Base-by-base conservation (phyloP, 2,329 filamentous ascomycete species). In the Endoconidiophora laricicola region DNA sequence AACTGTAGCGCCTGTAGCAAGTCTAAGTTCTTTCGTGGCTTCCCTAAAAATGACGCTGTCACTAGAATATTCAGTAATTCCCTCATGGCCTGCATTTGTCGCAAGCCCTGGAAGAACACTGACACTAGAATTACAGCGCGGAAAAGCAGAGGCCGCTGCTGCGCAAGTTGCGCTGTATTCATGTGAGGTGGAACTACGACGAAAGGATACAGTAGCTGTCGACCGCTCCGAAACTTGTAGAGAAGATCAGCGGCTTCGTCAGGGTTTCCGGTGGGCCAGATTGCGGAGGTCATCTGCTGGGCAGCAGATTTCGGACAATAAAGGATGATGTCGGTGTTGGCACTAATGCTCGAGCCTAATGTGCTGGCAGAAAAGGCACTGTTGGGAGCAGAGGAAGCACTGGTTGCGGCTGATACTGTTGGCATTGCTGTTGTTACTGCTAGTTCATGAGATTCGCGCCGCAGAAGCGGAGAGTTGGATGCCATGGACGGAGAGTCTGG, bases 61-160 rank as follows among this genome's bases (percentile, higher is more conserved):
- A 61, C 60, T 38, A 74, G 61, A 18, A 71, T 67, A 6, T 59
- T 60, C 47, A 74, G 57, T 48, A 74, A 53, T 56, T 67, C 65
- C 47, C 65, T 61, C 1, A 69, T 71, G 47, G 72, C 57, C 43
- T 57, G 59, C 10, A 65, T 57, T 57, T 74, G 71, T 38, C 69
- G 62, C 23, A 58, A 50, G 0, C 69, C 69, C 43, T 74, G 66
- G 1, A 65, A 60, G 45, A 69, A 63, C 50, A 60, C 62, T 16
- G 63, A 60, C 45, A 62, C 62, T 59, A 73, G 64, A 66, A 74
- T 71, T 54, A 69, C 57, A 3, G 64, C 67, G 56, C 71, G 72
- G 69, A 70, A 74, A 39, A 73, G 54, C 39, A 69, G 68, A 20
- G 70, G 70, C 4, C 64, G 59, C 52, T 63, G 53, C 23, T 58